phyloP scores from a whole-genome alignment of 768 basidiomycete species.

The Panellus pusillus region DNA sequence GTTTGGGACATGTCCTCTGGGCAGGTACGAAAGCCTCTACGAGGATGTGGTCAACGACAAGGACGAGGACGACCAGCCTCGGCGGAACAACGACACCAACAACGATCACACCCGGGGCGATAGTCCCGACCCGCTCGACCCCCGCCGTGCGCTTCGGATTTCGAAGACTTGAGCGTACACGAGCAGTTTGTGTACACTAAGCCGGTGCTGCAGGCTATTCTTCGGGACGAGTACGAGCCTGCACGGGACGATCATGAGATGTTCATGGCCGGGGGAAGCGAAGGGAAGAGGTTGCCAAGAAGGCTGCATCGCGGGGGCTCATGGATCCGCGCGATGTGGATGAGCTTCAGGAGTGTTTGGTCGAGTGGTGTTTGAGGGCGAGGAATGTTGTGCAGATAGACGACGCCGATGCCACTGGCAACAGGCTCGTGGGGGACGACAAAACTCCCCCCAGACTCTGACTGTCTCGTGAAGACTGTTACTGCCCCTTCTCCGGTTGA shows the following conservation, averaged over 20 bases:
- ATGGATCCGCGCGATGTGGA: conserved; percentile 43
- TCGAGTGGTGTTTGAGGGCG: conserved; percentile 45
- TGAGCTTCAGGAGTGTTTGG: conserved; percentile 34
- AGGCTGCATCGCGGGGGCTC: conserved; percentile 34
- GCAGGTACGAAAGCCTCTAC: conserved; percentile 50
- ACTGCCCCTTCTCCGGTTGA: background rate
- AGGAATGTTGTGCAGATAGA: conserved; percentile 16
- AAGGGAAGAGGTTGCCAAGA: background rate
- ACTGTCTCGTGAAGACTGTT: background rate
- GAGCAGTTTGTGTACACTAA: conserved; percentile 68
- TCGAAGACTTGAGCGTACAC: conserved; percentile 48
- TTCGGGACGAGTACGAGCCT: conserved; percentile 58
- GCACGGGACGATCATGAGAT: conserved; percentile 27
- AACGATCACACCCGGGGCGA: no score
- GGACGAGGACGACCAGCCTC: conserved; percentile 27
- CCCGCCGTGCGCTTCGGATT: conserved; percentile 45
- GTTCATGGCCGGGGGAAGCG: conserved; percentile 5
- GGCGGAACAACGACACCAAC: no score
- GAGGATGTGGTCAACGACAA: conserved; percentile 40
- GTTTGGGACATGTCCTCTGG: conserved; percentile 67
- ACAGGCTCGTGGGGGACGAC: conserved; percentile 16
- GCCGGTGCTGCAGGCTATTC: conserved; percentile 58
- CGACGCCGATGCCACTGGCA: background rate
- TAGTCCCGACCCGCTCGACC: conserved; percentile 43
- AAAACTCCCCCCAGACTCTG: conserved; percentile 5